Base-by-base conservation (phyloP, 2,329 filamentous ascomycete species). In the Thelonectria rubi region DNA sequence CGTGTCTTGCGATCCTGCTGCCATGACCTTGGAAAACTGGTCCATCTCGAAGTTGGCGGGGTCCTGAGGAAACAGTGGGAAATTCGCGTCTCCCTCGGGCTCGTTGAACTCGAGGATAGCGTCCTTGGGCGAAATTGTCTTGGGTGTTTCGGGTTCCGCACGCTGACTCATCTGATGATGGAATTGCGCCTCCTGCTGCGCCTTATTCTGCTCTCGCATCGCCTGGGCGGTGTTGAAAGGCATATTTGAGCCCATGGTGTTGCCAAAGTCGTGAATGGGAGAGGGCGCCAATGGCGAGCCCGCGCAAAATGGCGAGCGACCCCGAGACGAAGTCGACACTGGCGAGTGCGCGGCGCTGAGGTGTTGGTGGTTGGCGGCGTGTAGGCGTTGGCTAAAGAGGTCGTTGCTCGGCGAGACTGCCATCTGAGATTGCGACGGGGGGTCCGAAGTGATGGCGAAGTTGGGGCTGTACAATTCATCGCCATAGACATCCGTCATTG, bases 111-210 rank as follows among this genome's bases (percentile, higher is more conserved):
- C 94, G 51, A 97, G 79, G 62, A 97, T 79, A 1, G 94, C 92
- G 72, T 98, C 94, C 78, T 97, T 96, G 21, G 94, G 95, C 1
- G 94, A 98, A 48, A 99, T 97, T 0, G 94, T 97, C 77, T 92
- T 92, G n/a, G 90, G 84, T 0, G 83, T 84, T 6, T 82, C 76
- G 1, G 81, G 79, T 47, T 83, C 76, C 26, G 78, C 67, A 69
- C 65, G 78, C 72, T 58, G 75, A 65, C 54, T 67, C 64, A 82
- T 71, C 37, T 82, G 79, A 18, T 81, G 77, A 43, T 78, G 79
- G 10, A 78, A 73, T 54, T 79, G 78, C 0, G 83, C 84, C 60
- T 89, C 88, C 43, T 86, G 85, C 69, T 87, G 83, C 6, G 84
- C 82, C 71, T 88, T 88, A 59, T 80, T 80, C 66, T 87, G 84